phyloP scores from a whole-genome alignment of 2,329 filamentous ascomycete genomes.

The Penicillium sp. region DNA sequence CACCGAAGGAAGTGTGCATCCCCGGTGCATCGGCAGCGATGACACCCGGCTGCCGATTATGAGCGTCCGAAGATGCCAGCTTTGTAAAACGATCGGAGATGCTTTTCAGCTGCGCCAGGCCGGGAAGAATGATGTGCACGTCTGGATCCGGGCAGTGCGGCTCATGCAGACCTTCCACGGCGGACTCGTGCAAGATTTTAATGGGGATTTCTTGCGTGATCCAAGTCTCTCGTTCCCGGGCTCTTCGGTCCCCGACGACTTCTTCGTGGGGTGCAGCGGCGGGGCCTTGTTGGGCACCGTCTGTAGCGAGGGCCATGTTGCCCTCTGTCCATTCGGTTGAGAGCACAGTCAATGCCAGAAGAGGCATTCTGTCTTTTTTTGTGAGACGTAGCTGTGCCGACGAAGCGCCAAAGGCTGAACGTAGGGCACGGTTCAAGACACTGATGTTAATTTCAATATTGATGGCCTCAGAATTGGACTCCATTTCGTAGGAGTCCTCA shows the following conservation, averaged over 20 bases:
- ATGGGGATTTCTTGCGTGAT: slow-evolving; percentile 97
- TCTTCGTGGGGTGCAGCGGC: slow-evolving; percentile 37
- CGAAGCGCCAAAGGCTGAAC: slow-evolving; percentile 76
- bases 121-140: slow-evolving; percentile 87
- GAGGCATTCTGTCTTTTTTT: slow-evolving; percentile 82
- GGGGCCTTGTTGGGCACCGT: slow-evolving; percentile 39
- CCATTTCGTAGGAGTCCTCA: slow-evolving; percentile 68
- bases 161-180: slow-evolving; percentile 91
- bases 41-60: slow-evolving; percentile 12
- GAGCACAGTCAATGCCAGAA: slow-evolving; percentile 86
- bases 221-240: slow-evolving; percentile 78
- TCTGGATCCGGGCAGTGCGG: slow-evolving; percentile 87
- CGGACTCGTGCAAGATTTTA: slow-evolving; percentile 76
- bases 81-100: slow-evolving; percentile 96
- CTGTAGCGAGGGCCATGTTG: slow-evolving; percentile 56
- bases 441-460: slow-evolving; percentile 93
- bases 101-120: slow-evolving; percentile 81
- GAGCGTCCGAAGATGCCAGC: slow-evolving; percentile 55
- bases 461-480: slow-evolving; percentile 90
- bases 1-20: slow-evolving; percentile 6
- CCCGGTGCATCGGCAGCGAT: slow-evolving; percentile 32
- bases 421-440: slow-evolving; percentile 84
- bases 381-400: slow-evolving; percentile 84
- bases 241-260: slow-evolving; percentile 47
- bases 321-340: slow-evolving; percentile 51